Evolutionary conservation across 495 filamentous ascomycete species (phyloP).

Genomic region (Neurospora sp.): DNA sequence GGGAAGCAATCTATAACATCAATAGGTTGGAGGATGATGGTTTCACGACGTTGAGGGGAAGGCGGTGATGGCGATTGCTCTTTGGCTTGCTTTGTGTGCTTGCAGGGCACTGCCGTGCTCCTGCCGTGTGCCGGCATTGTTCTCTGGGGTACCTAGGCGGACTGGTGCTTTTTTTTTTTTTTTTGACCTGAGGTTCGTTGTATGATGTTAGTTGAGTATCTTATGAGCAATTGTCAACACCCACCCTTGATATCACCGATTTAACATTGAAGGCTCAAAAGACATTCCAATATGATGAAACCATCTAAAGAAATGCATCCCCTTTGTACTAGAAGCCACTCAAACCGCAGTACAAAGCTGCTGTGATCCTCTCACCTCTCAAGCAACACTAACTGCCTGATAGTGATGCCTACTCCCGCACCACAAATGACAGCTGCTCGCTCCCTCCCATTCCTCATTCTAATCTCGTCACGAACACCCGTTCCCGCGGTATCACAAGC

Average conservation of each 20-base stretch:
- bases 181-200: too few species aligned
- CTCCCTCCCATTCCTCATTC: background rate
- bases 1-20: background rate
- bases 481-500: background rate
- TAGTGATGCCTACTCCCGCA: background rate
- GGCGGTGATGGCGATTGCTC: background rate
- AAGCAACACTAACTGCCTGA: background rate
- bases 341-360: too few species aligned
- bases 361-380: background rate
- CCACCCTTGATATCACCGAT: background rate
- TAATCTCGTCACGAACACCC: background rate
- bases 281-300: background rate
- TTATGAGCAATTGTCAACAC: background rate
- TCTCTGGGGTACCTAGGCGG: background rate
- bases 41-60: background rate
- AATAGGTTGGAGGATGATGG: background rate
- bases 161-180: background rate
- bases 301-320: background rate
- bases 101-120: background rate
- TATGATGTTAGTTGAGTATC: background rate
- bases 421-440: background rate
- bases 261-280: background rate
- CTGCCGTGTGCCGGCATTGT: background rate
- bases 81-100: background rate
- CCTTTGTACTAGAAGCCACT: background rate